Base-by-base conservation (phyloP, 257 asterid genomes). In the Lithospermum erythrorhizon region DNA sequence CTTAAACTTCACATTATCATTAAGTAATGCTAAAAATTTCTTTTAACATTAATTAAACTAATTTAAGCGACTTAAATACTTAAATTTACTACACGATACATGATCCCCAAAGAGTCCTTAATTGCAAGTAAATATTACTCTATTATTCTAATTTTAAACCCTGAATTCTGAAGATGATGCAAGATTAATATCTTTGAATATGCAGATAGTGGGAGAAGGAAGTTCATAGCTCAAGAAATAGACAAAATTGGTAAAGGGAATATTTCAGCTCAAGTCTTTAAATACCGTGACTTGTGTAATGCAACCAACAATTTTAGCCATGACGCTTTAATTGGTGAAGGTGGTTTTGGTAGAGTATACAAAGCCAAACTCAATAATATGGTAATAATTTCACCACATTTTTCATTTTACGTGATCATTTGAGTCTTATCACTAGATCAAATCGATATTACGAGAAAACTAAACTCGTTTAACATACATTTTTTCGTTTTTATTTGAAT, bases 261-360 rank as follows among this genome's bases (percentile, higher is more conserved):
- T 35, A 73, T 80, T 41, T 65, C 82, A n/a, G 77, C 82, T 25
- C 78, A 78, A 11, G 71, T 78, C 58, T 83, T 88, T 83, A 57
- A 87, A 5, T 88, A 65, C 76, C 60, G 57, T 3, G 95, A 88
- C 45, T 71, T 88, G 0, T 64, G 56, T 27, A 23, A 1, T 11
- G 78, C 78, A 23, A 88, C 95, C 32, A 67, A 75, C 27, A 79
- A 83, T 68, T 88, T 88, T 73, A 64, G 67, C 17, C 52, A 54
- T 3, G 72, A 70, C 11, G 24, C 30, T 61, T 66, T 82, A 69
- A 70, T 88, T 30, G 96, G 96, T 4, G 91, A 84, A 65, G 95
- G 95, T 55, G 96, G 96, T 13, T 88, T 85, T 9, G 96, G 96
- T 59, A 79, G 82, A 71, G 96, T 88, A 35, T 85, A 88, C 72